A percentile compares a stretch with the other conserved stretches of the same genome.
These are phyloP conservation scores for Omphalotus guepiniiformis DNA, from an alignment of 768 basidiomycete species.

Conservation along the genomic window DNA sequence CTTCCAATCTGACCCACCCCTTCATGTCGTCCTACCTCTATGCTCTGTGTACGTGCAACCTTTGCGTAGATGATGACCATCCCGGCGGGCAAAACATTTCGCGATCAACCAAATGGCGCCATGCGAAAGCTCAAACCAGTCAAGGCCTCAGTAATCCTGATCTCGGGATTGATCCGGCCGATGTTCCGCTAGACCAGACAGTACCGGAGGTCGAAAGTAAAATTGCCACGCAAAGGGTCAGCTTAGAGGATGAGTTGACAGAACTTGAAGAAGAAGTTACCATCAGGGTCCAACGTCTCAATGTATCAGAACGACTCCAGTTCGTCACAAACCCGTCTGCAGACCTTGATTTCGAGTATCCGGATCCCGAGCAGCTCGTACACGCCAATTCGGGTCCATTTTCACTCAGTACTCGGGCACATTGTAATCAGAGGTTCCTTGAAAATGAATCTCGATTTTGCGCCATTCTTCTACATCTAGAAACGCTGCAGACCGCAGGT, in stretches of 20 bases:
- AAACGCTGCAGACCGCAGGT: not conserved
- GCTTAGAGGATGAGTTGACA: not conserved
- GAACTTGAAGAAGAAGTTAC: not conserved
- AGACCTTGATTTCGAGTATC: not conserved
- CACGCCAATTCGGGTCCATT: not conserved
- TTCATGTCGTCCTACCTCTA: too few species aligned
- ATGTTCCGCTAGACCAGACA: not conserved
- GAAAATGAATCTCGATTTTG: not conserved
- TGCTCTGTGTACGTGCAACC: too few species aligned
- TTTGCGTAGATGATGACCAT: too few species aligned
- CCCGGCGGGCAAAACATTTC: too few species aligned
- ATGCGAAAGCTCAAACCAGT: too few species aligned
- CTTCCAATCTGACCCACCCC: too few species aligned
- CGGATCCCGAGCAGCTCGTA: not conserved
- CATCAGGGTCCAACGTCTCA: not conserved
- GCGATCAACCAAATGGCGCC: too few species aligned
- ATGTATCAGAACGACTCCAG: not conserved
- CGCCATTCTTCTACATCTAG: not conserved
- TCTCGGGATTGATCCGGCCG: not conserved
- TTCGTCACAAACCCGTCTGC: not conserved
- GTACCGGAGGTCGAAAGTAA: not conserved
- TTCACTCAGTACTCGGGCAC: not conserved
- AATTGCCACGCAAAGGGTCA: not conserved
- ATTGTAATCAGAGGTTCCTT: not conserved
- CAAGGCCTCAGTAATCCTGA: too few species aligned